A percentile compares a stretch with the other conserved stretches of the same genome.
phyloP scores from a whole-genome alignment of 2,329 filamentous ascomycete genomes.

The Aspergillus intermedius region DNA sequence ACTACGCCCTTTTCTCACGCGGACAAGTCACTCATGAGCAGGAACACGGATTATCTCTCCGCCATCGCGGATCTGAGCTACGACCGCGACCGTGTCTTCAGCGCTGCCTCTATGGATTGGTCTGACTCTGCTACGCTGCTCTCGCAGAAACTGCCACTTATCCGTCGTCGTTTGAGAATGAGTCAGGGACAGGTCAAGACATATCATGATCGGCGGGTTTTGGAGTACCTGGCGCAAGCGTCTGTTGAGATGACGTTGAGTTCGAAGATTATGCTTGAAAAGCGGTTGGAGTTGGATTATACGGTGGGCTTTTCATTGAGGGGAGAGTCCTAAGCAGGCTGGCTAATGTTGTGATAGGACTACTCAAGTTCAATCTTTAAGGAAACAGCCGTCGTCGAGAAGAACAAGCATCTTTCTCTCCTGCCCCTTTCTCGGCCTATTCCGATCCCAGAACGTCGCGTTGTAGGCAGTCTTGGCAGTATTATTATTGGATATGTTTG shows the following conservation, averaged over 20 bases:
- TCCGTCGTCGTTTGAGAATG: background rate
- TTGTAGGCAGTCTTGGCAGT: no score
- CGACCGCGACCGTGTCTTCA: no score
- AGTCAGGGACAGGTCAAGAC: background rate
- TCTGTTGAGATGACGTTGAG: background rate
- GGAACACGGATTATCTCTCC: constrained; percentile 14
- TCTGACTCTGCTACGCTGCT: background rate
- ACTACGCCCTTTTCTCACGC: constrained; percentile 8
- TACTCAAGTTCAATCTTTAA: no score
- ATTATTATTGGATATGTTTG: background rate
- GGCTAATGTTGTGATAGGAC: no score
- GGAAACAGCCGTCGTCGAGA: no score
- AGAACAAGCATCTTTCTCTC: no score
- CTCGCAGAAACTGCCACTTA: background rate
- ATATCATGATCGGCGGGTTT: background rate
- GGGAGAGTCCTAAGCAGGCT: no score
- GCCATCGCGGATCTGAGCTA: constrained; percentile 12
- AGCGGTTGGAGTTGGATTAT: background rate
- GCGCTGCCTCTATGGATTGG: background rate
- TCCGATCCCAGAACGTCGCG: background rate
- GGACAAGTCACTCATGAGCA: constrained; percentile 1
- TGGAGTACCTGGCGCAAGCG: background rate
- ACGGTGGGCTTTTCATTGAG: no score
- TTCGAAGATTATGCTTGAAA: constrained; percentile 1
- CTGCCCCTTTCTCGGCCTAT: background rate